These are phyloP conservation scores for Geranomyces variabilis DNA, from an alignment of 192 early-diverging fungal genomes.

Conservation along the genomic window DNA sequence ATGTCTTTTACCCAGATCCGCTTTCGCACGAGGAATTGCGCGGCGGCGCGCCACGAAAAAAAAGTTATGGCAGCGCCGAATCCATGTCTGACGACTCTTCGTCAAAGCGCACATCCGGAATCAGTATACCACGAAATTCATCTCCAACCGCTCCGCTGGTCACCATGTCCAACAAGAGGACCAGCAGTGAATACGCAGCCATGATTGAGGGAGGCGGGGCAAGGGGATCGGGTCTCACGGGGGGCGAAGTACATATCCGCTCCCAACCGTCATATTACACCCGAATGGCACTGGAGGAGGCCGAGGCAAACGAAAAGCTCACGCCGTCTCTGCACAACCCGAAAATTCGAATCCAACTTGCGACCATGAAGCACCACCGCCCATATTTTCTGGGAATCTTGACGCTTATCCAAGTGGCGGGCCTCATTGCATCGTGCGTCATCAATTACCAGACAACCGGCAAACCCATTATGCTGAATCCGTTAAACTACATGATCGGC, in stretches of 20 bases:
- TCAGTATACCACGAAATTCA: background rate
- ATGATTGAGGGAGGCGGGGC: background rate
- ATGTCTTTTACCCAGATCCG: constrained; percentile 31
- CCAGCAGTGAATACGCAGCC: background rate
- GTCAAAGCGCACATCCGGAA: background rate
- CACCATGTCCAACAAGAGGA: background rate
- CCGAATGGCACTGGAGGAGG: constrained; percentile 29
- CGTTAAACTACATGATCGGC: constrained; percentile 85
- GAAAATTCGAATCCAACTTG: constrained; percentile 45
- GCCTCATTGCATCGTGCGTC: constrained; percentile 35
- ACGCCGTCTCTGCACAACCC: constrained; percentile 49
- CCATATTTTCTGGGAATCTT: constrained; percentile 54
- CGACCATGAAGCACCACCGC: constrained; percentile 44
- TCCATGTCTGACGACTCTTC: background rate
- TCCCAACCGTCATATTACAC: constrained; percentile 19
- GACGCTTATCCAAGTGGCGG: constrained; percentile 44
- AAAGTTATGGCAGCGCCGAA: background rate
- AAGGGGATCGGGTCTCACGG: constrained; percentile 2
- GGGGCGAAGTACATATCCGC: background rate
- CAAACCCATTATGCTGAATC: constrained; percentile 61
- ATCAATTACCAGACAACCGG: constrained; percentile 66
- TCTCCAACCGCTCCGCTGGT: constrained; percentile 13
- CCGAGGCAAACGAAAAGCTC: constrained; percentile 27
- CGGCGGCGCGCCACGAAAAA: background rate
- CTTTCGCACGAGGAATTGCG: constrained; percentile 20